Evolutionary conservation across 2,329 filamentous ascomycete genomes (phyloP), one percentile per base, ranked within the genome.

Genomic region (Fusarium sulawesiense): DNA sequence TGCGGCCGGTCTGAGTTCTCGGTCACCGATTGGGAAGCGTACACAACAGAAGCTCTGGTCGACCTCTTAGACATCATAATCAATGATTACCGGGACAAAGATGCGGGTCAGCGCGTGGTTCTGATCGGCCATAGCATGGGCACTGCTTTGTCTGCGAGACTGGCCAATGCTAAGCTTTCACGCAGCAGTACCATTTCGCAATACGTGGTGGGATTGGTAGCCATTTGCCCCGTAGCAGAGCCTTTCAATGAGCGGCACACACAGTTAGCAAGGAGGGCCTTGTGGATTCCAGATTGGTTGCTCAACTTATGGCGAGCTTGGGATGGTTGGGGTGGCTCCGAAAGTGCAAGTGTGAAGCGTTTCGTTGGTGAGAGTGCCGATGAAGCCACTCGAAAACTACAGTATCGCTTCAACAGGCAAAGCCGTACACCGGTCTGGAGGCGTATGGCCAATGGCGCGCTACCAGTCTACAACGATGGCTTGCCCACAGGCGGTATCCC

Each of bases 111-210:
- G 78, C 87, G 89, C 6, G 87, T 97, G 16, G 86, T 98, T 21
- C 79, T 98, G 30, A 88, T 98, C 63, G 93, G 91, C 3, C 96
- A 99, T 76, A 97, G 93, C 77, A 92, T 98, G 88, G 96, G 96
- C 9, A 94, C 92, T 62, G 92, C 92, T 5, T 83, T 98, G 21
- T 89, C 91, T 8, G 90, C 92, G 27, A 82, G 91, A 18, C 83
- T 98, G 54, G 91, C 93, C 12, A 83, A 79, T 72, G 76, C 66
- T 3, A 73, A 72, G 16, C 44, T 72, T 21, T 80, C 85, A 2
- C 82, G 89, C 62, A 82, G 79, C 23, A 83, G 83, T 27, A 78
- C 82, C 2, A 74, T 93, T n/a, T 83, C 87, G 32, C 79, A 89
- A 12, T 84, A 92, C 75, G 86, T 97, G n/a, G 81, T 90, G 48